Evolutionary conservation across 331 rosid species (phyloP).

Genomic region (Ulmus americana): DNA sequence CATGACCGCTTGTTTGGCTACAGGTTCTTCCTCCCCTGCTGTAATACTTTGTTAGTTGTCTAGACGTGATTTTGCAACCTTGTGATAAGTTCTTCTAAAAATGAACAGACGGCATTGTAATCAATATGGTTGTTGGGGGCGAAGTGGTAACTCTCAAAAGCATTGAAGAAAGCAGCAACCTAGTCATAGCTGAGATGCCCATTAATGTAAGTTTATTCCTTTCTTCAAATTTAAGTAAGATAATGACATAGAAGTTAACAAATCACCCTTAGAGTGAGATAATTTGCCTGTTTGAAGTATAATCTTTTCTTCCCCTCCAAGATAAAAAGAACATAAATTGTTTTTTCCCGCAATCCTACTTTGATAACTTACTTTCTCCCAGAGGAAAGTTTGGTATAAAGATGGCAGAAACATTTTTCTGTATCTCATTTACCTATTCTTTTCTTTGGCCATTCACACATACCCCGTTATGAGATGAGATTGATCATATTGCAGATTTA

Average conservation of each 20-base stretch:
- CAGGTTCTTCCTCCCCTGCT: slow-evolving; percentile 54
- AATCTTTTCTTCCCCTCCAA: background rate
- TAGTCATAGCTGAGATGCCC: slow-evolving; percentile 87
- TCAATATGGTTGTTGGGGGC: slow-evolving; percentile 91
- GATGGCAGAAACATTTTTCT: background rate
- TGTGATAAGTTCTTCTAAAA: slow-evolving; percentile 26
- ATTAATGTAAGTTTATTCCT: slow-evolving; percentile 52
- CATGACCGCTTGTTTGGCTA: slow-evolving; percentile 60
- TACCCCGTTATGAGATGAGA: background rate
- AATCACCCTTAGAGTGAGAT: background rate
- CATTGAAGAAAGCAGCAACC: slow-evolving; percentile 71
- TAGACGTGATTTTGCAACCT: slow-evolving; percentile 19
- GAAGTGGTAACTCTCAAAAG: slow-evolving; percentile 74
- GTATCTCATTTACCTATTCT: background rate
- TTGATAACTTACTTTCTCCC: background rate
- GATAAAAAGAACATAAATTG: background rate
- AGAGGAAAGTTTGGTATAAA: background rate
- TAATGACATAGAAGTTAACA: slow-evolving; percentile 9
- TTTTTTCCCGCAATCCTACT: background rate
- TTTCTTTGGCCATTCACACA: background rate
- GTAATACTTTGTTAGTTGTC: slow-evolving; percentile 12
- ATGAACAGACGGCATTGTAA: slow-evolving; percentile 72
- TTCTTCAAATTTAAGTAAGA: background rate
- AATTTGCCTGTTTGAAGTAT: background rate
- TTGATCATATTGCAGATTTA: slow-evolving; percentile 60